These are phyloP conservation scores for Ensete ventricosum DNA, from an alignment of 176 grass and related monocot genomes.

Conservation along the genomic window DNA sequence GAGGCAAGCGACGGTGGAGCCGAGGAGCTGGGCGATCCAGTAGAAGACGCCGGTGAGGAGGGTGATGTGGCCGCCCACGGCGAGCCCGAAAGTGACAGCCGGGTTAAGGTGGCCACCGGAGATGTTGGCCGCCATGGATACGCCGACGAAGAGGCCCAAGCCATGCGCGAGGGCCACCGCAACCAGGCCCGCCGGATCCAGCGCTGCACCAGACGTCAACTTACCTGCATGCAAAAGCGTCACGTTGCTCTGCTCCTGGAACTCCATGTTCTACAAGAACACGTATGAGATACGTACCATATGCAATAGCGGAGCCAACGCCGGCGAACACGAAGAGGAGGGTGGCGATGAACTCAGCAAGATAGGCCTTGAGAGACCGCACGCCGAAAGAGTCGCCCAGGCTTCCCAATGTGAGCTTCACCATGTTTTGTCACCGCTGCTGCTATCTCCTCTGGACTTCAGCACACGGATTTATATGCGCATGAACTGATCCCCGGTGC, in stretches of 20 bases:
- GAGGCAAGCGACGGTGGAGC: conserved; percentile 58
- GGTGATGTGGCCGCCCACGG: conserved; percentile 77
- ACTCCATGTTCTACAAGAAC: background rate
- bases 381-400: conserved; percentile 58
- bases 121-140: conserved; percentile 77
- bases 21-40: conserved; percentile 77
- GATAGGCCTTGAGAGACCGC: conserved; percentile 50
- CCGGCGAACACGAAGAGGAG: conserved; percentile 85
- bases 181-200: conserved; percentile 71
- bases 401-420: conserved; percentile 72
- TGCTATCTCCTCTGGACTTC: conserved; percentile 7
- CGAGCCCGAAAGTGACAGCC: conserved; percentile 73
- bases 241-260: background rate
- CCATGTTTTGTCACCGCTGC: conserved; percentile 36
- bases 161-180: conserved; percentile 67
- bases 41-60: conserved; percentile 85
- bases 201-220: conserved; percentile 41
- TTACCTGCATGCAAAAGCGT: conserved; percentile 25
- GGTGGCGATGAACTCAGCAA: conserved; percentile 87
- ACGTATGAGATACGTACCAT: conserved; percentile 20
- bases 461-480: conserved; percentile 42
- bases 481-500: background rate
- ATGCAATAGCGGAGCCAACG: conserved; percentile 79
- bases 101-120: conserved; percentile 94
- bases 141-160: conserved; percentile 71